A percentile compares a stretch with the other conserved stretches of the same genome.
Evolutionary conservation across 1,284 basidiomycete genomes (phyloP).

Genomic region (Pyrrhoderma lamaoense): DNA sequence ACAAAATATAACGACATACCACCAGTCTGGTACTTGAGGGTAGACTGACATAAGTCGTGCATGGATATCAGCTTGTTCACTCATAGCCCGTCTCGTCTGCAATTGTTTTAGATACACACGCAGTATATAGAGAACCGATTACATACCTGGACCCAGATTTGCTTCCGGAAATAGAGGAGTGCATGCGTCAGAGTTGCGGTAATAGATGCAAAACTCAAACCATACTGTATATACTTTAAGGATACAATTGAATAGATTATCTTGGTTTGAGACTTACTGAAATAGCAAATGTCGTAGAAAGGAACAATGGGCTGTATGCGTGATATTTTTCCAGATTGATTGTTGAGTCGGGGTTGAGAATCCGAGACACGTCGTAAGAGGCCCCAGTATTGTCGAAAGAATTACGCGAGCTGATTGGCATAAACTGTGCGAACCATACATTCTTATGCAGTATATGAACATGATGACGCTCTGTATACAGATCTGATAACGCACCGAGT

Average conservation of each 20-base stretch:
- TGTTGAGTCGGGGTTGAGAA: constrained; percentile 19
- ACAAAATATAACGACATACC: constrained; percentile 20
- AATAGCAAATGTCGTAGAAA: constrained; percentile 24
- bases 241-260: background rate
- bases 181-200: constrained; percentile 28
- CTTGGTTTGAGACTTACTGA: constrained; percentile 4
- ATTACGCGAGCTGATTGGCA: constrained; percentile 14
- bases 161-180: constrained; percentile 31
- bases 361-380: constrained; percentile 31
- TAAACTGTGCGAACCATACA: constrained; percentile 21
- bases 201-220: constrained; percentile 20
- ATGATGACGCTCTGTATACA: background rate
- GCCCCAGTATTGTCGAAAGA: constrained; percentile 23
- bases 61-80: constrained; percentile 24
- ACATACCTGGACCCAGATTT: constrained; percentile 25
- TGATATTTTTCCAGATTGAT: constrained; percentile 20
- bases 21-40: constrained; percentile 23
- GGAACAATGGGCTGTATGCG: constrained; percentile 19
- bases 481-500: background rate
- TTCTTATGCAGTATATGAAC: constrained; percentile 7
- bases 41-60: constrained; percentile 23
- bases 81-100: constrained; percentile 20
- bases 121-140: too few species aligned
- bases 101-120: too few species aligned
- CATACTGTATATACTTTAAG: constrained; percentile 6